A percentile compares a stretch with the other conserved stretches of the same genome.
These are phyloP conservation scores for Russula olivacea DNA, from an alignment of 768 basidiomycete species.

Conservation along the genomic window DNA sequence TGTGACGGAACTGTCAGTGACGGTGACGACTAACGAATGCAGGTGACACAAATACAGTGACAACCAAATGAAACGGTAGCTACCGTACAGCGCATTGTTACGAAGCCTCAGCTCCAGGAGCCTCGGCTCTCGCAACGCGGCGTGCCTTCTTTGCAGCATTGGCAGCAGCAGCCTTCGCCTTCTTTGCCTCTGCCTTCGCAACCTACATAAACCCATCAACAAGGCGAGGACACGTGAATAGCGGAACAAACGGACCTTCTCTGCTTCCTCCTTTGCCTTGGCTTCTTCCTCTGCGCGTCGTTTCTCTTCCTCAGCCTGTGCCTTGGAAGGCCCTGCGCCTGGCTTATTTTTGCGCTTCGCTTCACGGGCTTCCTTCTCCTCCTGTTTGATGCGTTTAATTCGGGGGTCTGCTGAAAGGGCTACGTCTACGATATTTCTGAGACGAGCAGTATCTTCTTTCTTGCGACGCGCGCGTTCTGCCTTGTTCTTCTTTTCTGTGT, in stretches of 20 bases:
- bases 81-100: neutral
- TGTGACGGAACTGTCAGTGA: neutral
- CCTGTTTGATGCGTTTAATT: conserved; percentile 93
- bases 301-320: conserved; percentile 51
- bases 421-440: conserved; percentile 82
- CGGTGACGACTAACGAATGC: neutral
- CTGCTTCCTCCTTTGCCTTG: conserved; percentile 74
- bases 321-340: conserved; percentile 45
- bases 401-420: conserved; percentile 82
- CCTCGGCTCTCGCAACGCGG: conserved; percentile 53
- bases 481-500: conserved; percentile 99
- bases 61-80: conserved; percentile 3
- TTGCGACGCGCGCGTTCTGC: conserved; percentile 91
- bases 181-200: conserved; percentile 72
- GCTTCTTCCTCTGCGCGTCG: conserved; percentile 66
- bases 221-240: neutral
- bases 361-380: conserved; percentile 91
- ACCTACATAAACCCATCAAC: conserved; percentile 30
- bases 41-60: neutral
- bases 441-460: conserved; percentile 92
- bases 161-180: conserved; percentile 77
- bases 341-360: conserved; percentile 72
- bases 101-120: conserved; percentile 26
- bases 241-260: conserved; percentile 49
- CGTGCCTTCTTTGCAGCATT: conserved; percentile 90